phyloP scores from a whole-genome alignment of 441 rosid genomes.

The Theobroma grandiflorum region DNA sequence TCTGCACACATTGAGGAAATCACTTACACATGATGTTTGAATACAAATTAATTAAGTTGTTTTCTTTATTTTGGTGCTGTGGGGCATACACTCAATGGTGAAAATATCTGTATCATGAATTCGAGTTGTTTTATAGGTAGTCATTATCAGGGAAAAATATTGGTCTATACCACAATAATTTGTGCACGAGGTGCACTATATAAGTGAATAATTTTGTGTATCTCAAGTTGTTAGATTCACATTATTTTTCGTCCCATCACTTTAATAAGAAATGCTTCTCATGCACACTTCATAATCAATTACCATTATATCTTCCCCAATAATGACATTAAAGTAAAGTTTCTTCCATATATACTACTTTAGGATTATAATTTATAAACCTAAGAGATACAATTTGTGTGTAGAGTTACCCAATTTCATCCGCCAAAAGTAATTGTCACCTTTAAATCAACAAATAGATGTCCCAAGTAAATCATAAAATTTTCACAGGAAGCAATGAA shows the following conservation, averaged over 20 bases:
- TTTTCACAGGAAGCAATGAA: neutral
- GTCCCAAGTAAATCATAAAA: neutral
- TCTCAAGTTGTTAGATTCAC: conserved; percentile 18
- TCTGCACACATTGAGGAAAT: too few species aligned
- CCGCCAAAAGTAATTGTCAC: neutral
- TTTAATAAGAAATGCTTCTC: conserved; percentile 41
- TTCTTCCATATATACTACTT: conserved; percentile 23
- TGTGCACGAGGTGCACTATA: conserved; percentile 29
- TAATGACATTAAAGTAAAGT: conserved; percentile 30
- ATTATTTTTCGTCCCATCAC: conserved; percentile 29
- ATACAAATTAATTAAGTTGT: too few species aligned
- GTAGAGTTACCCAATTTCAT: neutral
- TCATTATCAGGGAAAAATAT: conserved; percentile 20
- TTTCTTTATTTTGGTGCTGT: too few species aligned
- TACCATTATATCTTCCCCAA: conserved; percentile 27
- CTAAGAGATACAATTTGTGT: neutral
- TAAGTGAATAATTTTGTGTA: conserved; percentile 17
- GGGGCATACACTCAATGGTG: too few species aligned
- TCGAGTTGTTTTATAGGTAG: neutral
- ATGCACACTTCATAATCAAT: conserved; percentile 47
- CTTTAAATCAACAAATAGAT: neutral
- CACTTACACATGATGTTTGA: too few species aligned
- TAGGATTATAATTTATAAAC: conserved; percentile 23
- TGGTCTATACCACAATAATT: conserved; percentile 28
- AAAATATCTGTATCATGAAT: too few species aligned